phyloP scores from a whole-genome alignment of 2,329 filamentous ascomycete genomes.

The Macrophomina tecta region DNA sequence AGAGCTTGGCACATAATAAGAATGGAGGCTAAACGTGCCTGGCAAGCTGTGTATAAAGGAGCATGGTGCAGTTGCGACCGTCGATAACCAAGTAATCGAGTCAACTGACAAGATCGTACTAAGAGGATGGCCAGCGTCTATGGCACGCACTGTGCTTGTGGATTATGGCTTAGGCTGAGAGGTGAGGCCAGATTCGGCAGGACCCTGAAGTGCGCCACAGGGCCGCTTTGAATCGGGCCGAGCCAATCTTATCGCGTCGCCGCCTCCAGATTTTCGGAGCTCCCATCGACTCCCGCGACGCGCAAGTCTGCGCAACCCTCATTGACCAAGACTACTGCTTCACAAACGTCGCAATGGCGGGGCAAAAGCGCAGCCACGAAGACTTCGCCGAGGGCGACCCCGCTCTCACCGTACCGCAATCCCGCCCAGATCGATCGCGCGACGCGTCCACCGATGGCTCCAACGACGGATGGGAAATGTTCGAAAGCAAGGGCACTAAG shows the following conservation, averaged over 20 bases:
- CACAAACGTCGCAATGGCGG: constrained; percentile 9
- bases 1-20: not conserved
- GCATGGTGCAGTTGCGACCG: not conserved
- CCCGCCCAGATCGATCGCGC: not conserved
- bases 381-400: constrained; percentile 19
- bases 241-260: constrained; percentile 12
- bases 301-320: not conserved
- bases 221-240: not conserved
- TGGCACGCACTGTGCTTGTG: too few relatives aligned
- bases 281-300: not conserved
- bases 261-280: constrained; percentile 23
- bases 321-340: not conserved
- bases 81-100: not conserved
- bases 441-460: constrained; percentile 23
- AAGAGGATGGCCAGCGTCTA: not conserved
- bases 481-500: constrained; percentile 31
- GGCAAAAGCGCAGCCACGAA: constrained; percentile 26
- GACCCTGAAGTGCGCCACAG: constrained; percentile 11
- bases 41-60: not conserved
- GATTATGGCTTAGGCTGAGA: too few relatives aligned
- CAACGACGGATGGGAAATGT: constrained; percentile 37
- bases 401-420: not conserved
- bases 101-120: not conserved
- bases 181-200: not conserved
- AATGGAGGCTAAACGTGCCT: not conserved